Base-by-base conservation (phyloP, 176 grass and related monocot species). In the Rhipidocladum racemiflorum region DNA sequence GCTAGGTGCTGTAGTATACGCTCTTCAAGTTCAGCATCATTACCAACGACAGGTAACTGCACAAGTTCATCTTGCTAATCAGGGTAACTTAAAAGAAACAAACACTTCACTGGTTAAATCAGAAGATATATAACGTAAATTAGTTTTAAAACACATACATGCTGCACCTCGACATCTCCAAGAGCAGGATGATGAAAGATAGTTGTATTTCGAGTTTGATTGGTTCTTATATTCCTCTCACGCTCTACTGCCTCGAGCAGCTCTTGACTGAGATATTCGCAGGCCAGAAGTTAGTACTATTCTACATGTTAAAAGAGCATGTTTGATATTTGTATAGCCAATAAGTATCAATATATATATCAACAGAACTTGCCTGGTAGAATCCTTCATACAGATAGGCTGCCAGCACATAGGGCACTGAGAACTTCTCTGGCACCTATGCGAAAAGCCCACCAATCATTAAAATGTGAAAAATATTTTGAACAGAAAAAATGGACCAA, bases 321-420 rank as follows among this genome's bases (percentile, higher is more conserved):
- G 62, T 40, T 53, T 42, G 24, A 39, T 69, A 77, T 75, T 65
- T 79, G 46, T 61, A 85, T 55, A 77, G 23, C 8, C 28, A 86
- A 72, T 21, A 35, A 54, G 39, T 45, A 40, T 17, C 28, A 32
- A 74, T 36, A 68, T 65, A 68, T 65, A 49, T 68, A 74, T 75
- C 24, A 5, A 65, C 29, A 73, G 44, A 56, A 83, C 88, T 83
- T 87, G 80, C 96, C 96, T 98, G 81, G 82, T 88, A 87, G 82
- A 79, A 87, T 98, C 96, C 72, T 95, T 94, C 92, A 98, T 83
- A 76, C 79, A 88, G 69, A 98, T 90, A 78, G 85, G 5, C 51
- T 91, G 92, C 89, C 96, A 98, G 64, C 96, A 98, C 92, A 98
- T 98, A 45, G 96, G 96, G 74, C 96, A 98, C 55, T 98, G 96